Conservation (phyloP, 805 yeast genomes). For the Saccharomycopsis guyanensis region DNA sequence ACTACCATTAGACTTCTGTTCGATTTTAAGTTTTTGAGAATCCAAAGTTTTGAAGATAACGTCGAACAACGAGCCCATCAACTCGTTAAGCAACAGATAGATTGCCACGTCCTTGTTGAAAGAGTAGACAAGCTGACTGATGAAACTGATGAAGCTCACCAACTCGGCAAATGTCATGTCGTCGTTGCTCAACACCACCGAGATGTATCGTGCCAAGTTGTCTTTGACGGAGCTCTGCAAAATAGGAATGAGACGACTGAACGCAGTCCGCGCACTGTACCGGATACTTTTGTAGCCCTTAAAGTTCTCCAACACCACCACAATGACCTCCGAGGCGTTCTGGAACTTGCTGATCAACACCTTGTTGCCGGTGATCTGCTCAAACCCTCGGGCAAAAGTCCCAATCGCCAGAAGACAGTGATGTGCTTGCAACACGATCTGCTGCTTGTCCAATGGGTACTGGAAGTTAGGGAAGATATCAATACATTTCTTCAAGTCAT, state of each 20-base stretch:
- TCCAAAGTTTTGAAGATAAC: slow-evolving; percentile 50
- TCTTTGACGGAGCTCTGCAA: slow-evolving; percentile 43
- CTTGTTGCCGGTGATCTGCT: slow-evolving; percentile 28
- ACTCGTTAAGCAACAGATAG: slow-evolving; percentile 63
- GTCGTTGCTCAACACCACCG: slow-evolving; percentile 51
- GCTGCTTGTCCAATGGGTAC: slow-evolving; percentile 31
- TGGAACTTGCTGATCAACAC: slow-evolving; percentile 41
- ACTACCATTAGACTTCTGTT: slow-evolving; percentile 25
- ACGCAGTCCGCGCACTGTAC: slow-evolving; percentile 79
- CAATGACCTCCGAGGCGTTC: slow-evolving; percentile 71
- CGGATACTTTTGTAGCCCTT: slow-evolving; percentile 61
- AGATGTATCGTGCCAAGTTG: slow-evolving; percentile 62
- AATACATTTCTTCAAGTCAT: slow-evolving; percentile 61
- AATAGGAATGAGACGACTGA: slow-evolving; percentile 79
- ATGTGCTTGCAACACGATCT: slow-evolving; percentile 64
- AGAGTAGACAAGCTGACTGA: slow-evolving; percentile 81
- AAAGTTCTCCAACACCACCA: slow-evolving; percentile 75
- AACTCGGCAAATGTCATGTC: slow-evolving; percentile 58
- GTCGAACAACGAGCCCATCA: slow-evolving; percentile 65
- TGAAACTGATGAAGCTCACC: slow-evolving; percentile 72
- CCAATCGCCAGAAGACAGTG: slow-evolving; percentile 86
- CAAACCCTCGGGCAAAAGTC: slow-evolving; percentile 82
- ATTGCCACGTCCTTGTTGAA: slow-evolving; percentile 60
- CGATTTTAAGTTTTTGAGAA: slow-evolving; percentile 34
- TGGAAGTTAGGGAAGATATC: slow-evolving; percentile 32